These are phyloP conservation scores for Colletotrichum tropicale DNA, from an alignment of 2,329 filamentous ascomycete genomes.

Conservation along the genomic window DNA sequence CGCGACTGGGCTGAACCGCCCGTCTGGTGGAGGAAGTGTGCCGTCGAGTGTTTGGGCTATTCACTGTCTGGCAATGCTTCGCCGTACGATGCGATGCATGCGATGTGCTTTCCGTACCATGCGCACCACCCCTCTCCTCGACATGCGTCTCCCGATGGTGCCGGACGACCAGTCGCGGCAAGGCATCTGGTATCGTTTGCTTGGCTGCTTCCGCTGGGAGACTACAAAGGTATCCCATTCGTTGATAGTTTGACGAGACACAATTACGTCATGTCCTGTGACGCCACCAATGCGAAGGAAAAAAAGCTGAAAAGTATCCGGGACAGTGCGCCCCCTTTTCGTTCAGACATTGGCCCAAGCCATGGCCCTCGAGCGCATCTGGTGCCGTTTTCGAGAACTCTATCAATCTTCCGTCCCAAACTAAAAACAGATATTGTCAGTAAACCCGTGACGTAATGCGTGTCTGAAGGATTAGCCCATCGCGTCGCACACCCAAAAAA, in stretches of 20 bases:
- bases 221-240: neutral
- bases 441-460: conserved; percentile 9
- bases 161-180: neutral
- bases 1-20: neutral
- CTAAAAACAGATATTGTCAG: neutral
- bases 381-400: conserved; percentile 12
- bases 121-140: neutral
- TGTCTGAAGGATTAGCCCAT: neutral
- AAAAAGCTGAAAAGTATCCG: neutral
- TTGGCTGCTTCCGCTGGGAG: neutral
- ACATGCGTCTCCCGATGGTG: neutral
- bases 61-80: neutral
- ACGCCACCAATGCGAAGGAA: conserved; percentile 5
- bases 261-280: conserved; percentile 13
- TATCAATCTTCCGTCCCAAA: conserved; percentile 13
- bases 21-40: neutral
- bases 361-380: neutral
- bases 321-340: conserved; percentile 6
- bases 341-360: neutral
- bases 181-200: neutral
- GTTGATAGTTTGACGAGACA: neutral
- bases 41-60: neutral
- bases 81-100: neutral
- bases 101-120: neutral
- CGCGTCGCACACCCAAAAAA: neutral